Evolutionary conservation across 345 rosid species (phyloP).

Genomic region (Hibiscus mutabilis): DNA sequence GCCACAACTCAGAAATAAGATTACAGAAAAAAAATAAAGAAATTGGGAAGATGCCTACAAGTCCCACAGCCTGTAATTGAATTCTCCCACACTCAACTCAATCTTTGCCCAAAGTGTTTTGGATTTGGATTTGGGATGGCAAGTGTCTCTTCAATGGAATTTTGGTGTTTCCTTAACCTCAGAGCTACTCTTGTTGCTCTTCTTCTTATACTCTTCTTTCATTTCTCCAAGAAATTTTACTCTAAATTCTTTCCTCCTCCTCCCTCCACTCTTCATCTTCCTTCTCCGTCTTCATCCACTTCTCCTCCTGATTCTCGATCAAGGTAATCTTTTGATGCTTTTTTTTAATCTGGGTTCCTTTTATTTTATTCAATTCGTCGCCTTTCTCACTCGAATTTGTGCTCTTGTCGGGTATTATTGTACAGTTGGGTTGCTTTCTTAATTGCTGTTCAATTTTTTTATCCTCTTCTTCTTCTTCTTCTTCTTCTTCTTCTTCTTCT

Average conservation of each 20-base stretch:
- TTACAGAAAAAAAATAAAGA: too few relatives aligned
- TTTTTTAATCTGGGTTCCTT: not conserved
- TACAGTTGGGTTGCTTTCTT: not conserved
- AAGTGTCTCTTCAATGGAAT: not conserved
- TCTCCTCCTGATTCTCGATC: not conserved
- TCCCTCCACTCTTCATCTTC: not conserved
- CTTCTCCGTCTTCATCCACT: not conserved
- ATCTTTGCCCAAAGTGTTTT: not conserved
- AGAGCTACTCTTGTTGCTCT: constrained; percentile 9
- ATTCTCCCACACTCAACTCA: too few relatives aligned
- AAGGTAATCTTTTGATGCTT: not conserved
- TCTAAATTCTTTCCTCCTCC: not conserved
- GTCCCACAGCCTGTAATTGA: not conserved
- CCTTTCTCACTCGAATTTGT: not conserved
- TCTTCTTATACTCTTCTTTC: not conserved
- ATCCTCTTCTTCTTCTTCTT: not conserved
- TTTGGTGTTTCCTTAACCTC: constrained; percentile 4
- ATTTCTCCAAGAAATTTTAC: constrained; percentile 4
- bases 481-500: too few relatives aligned
- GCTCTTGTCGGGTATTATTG: not conserved
- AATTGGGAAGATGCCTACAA: too few relatives aligned
- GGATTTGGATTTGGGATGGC: not conserved
- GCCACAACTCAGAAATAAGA: too few relatives aligned
- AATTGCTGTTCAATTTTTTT: not conserved
- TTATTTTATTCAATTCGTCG: not conserved